A percentile compares a stretch with the other conserved stretches of the same genome.
Conservation (phyloP, 441 rosid genomes). For the Bruguiera hainesii region DNA sequence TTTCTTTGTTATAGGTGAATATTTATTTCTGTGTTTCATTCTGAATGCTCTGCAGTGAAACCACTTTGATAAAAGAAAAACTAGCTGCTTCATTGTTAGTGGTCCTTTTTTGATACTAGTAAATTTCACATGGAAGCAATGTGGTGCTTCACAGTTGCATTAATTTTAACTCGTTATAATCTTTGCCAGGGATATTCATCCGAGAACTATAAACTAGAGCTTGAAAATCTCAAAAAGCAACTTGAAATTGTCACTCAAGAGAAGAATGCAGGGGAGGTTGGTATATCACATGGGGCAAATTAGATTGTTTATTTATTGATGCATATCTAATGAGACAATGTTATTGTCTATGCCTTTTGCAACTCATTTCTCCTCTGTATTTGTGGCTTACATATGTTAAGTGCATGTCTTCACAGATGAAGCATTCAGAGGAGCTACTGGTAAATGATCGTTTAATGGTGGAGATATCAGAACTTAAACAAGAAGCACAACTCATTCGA, state of each 20-base stretch:
- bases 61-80: too few relatives aligned
- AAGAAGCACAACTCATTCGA: slow-evolving; percentile 35
- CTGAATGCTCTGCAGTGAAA: too few relatives aligned
- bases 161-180: not conserved
- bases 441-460: slow-evolving; percentile 47
- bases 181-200: slow-evolving; percentile 36
- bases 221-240: slow-evolving; percentile 57
- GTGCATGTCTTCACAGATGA: slow-evolving; percentile 41
- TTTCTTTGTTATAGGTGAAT: not conserved
- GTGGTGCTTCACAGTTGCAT: not conserved
- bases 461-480: slow-evolving; percentile 63
- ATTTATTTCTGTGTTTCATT: not conserved
- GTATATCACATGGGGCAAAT: slow-evolving; percentile 14
- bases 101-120: not conserved
- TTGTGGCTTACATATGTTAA: slow-evolving; percentile 5
- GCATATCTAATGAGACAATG: too few relatives aligned
- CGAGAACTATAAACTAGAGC: slow-evolving; percentile 36
- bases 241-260: slow-evolving; percentile 49
- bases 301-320: not conserved
- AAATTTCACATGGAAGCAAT: not conserved
- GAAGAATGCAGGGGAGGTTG: slow-evolving; percentile 64
- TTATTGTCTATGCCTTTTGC: not conserved
- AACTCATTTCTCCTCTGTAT: not conserved
- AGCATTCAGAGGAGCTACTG: slow-evolving; percentile 47
- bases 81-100: too few relatives aligned